Percentiles rank a stretch among this genome's conserved stretches.
Evolutionary conservation across 345 rosid species (phyloP).

Genomic region (Excoecaria agallocha): DNA sequence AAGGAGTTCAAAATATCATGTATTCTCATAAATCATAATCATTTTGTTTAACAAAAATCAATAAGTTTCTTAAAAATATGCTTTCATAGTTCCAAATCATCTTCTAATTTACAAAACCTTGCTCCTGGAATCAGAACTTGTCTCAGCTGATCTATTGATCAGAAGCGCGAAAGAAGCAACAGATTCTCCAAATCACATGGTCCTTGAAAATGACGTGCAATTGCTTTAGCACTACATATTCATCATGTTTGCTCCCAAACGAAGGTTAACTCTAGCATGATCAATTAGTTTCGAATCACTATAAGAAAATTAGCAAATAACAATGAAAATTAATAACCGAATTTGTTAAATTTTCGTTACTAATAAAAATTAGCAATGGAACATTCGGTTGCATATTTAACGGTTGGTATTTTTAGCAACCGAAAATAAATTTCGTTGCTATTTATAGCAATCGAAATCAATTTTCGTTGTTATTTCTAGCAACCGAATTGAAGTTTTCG

Average conservation of each 20-base stretch:
- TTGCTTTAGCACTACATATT: neutral
- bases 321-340: no score
- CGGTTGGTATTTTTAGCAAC: no score
- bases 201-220: constrained; percentile 26
- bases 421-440: no score
- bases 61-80: neutral
- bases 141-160: constrained; percentile 70
- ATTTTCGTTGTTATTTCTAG: no score
- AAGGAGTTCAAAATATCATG: no score
- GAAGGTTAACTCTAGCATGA: constrained; percentile 4
- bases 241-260: neutral
- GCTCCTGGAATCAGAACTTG: constrained; percentile 54
- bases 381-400: no score
- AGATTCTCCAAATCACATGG: constrained; percentile 46
- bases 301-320: no score
- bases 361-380: no score
- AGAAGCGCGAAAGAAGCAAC: constrained; percentile 55
- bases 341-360: no score
- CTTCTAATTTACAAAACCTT: neutral
- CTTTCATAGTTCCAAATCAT: neutral
- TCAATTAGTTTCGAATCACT: neutral
- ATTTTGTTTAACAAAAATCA: neutral
- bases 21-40: no score
- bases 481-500: no score
- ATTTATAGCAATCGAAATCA: no score